Base-by-base conservation (phyloP, 139 green algal genomes). In the Chlorella vulgaris region DNA sequence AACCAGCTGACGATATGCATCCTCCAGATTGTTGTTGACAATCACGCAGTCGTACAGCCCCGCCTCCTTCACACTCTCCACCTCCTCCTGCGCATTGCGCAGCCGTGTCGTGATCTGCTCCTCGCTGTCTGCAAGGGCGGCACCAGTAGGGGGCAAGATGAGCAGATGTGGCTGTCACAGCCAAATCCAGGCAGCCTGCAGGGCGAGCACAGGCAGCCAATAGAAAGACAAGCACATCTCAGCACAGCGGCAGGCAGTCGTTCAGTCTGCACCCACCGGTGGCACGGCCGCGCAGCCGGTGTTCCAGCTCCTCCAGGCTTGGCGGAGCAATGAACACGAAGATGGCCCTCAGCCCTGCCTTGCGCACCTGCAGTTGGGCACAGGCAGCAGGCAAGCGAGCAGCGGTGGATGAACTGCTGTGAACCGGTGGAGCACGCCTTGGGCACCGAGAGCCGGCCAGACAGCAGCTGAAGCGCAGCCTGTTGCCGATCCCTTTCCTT, bases 291-390 rank as follows among this genome's bases (percentile, higher is more conserved):
- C 92, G 78, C 39, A 98, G 82, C 2, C 94, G 85, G 24, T 67
- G 71, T 83, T 96, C 92, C 31, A 97, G 86, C 86, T 93, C 91
- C 70, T 94, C 83, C 26, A 90, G 35, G 8, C 78, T 91, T 39
- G 94, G 93, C 3, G 94, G 94, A 2, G 92, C 90, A 2, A 98
- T 81, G 76, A 98, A 98, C 15, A 97, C 91, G 66, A 97, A 96
- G 53, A 97, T 90, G 47, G 89, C 91, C 36, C 70, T 82, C 18
- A 89, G 42, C 77, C 58, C 84, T 82, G 55, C 29, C 33, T 28
- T 58, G 7, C 84, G 85, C n/a, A 94, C 87, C 81, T 87, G 85
- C 58, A 60, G 66, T 35, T 53, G 66, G 7, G 8, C 19, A 51
- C 29, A 43, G 31, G 31, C 3, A 1, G 2, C 62, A 3, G 26